These are phyloP conservation scores for Nicotiana otophora DNA, from an alignment of 257 asterid species.

Conservation along the genomic window DNA sequence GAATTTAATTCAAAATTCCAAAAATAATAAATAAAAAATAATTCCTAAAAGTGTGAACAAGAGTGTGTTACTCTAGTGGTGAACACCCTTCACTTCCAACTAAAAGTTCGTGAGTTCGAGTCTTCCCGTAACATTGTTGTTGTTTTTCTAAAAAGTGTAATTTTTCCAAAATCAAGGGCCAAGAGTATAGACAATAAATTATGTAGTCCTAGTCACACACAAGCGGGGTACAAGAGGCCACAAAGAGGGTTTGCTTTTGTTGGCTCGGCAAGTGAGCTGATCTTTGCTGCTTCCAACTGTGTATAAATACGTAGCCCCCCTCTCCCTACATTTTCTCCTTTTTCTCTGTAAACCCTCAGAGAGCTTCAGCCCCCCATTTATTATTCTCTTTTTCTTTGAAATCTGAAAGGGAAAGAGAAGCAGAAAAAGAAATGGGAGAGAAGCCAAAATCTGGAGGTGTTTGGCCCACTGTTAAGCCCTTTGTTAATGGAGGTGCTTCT, in stretches of 20 bases:
- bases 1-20: too few relatives aligned
- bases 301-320: background rate
- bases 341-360: background rate
- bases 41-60: background rate
- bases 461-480: constrained; percentile 88
- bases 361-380: background rate
- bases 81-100: too few relatives aligned
- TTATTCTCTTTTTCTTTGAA: background rate
- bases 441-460: constrained; percentile 68
- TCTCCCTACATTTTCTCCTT: background rate
- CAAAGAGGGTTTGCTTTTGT: background rate
- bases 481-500: constrained; percentile 82
- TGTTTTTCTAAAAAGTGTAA: too few relatives aligned
- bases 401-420: constrained; percentile 48
- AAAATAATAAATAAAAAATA: background rate
- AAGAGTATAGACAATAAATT: background rate
- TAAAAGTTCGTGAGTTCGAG: too few relatives aligned
- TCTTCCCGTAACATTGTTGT: too few relatives aligned
- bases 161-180: background rate
- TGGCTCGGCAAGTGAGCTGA: constrained; percentile 11
- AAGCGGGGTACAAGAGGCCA: background rate
- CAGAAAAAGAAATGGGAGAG: constrained; percentile 17
- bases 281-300: constrained; percentile 16
- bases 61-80: too few relatives aligned
- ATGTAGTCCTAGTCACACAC: background rate